Conservation (phyloP, 805 yeast species). For the Scheffersomyces amazonensis region DNA sequence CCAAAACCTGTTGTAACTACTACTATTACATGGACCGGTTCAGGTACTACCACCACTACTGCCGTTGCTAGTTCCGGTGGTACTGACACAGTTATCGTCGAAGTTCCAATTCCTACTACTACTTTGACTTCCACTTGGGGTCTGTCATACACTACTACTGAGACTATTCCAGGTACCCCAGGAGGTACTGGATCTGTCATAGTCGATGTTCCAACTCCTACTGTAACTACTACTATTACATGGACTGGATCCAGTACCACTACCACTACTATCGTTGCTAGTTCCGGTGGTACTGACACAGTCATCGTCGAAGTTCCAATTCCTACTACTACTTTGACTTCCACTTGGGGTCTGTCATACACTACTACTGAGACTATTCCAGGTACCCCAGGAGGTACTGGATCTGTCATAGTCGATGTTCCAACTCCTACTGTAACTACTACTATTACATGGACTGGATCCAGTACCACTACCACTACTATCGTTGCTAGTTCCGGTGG, state of each 20-base stretch:
- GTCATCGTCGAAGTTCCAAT: background rate
- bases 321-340: background rate
- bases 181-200: background rate
- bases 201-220: background rate
- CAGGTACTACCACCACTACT: background rate
- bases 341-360: too few species aligned
- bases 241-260: background rate
- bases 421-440: background rate
- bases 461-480: background rate
- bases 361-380: too few species aligned
- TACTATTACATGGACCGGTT: background rate
- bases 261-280: background rate
- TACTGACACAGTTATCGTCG: background rate
- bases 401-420: background rate
- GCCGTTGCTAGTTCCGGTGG: background rate
- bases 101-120: background rate
- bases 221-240: background rate
- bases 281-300: background rate
- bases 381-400: too few species aligned
- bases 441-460: background rate
- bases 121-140: background rate
- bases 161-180: background rate
- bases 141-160: too few species aligned
- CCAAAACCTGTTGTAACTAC: background rate
- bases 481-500: background rate